Evolutionary conservation across 1,284 basidiomycete genomes (phyloP).

Genomic region (Malassezia psittaci): DNA sequence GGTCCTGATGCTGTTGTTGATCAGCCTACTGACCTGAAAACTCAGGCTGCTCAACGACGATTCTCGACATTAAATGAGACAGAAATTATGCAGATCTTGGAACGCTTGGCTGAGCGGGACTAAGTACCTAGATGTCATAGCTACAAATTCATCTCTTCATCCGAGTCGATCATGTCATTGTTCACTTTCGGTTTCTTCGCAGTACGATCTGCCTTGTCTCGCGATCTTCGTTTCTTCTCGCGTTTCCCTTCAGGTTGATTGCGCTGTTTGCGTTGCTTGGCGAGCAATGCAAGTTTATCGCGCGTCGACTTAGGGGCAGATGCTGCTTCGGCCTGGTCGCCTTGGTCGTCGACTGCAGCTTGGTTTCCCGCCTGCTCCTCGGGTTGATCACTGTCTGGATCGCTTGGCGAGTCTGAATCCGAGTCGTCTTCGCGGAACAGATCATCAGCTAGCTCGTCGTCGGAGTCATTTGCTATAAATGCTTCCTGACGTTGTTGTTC

Average conservation of each 20-base stretch:
- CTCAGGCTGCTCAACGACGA: constrained; percentile 26
- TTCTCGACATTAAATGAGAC: constrained; percentile 38
- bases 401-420: constrained; percentile 16
- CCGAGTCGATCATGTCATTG: constrained; percentile 38
- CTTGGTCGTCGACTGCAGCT: constrained; percentile 11
- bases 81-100: constrained; percentile 36
- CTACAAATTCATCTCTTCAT: constrained; percentile 34
- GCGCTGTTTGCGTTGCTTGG: constrained; percentile 15
- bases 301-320: constrained; percentile 8
- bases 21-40: constrained; percentile 15
- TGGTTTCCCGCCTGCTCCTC: constrained; percentile 21
- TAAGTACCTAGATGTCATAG: constrained; percentile 13
- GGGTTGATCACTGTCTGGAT: constrained; percentile 17
- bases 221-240: background rate
- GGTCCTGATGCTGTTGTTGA: constrained; percentile 23
- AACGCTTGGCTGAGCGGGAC: constrained; percentile 42
- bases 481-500: constrained; percentile 21
- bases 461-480: background rate
- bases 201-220: constrained; percentile 9
- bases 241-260: constrained; percentile 9
- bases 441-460: constrained; percentile 20
- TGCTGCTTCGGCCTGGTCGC: constrained; percentile 2
- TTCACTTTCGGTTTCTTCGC: constrained; percentile 24
- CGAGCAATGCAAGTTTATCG: constrained; percentile 13
- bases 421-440: constrained; percentile 21